Base-by-base conservation (phyloP, 164 flowering plant genomes). In the Magnolia sinica region DNA sequence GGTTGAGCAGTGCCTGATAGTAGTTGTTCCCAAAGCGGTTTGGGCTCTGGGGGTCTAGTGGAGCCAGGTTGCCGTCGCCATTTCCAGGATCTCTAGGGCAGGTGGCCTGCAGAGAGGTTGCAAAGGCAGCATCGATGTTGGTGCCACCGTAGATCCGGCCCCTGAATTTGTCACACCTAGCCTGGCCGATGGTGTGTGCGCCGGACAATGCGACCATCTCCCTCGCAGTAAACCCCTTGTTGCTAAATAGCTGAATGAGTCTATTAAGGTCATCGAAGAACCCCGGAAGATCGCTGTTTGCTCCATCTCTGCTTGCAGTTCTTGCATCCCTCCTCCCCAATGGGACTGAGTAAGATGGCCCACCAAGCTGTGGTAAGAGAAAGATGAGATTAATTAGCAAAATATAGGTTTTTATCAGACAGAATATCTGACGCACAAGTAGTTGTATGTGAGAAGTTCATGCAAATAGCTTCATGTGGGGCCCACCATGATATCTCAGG, bases 141-240 rank as follows among this genome's bases (percentile, higher is more conserved):
- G 79, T 73, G 0, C 77, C 87, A 0, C 45, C 5, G 82, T 85
- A 87, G 61, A 84, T 82, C 49, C 86, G 79, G 72, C 61, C 49
- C 69, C 84, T 77, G 73, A 79, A 88, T 49, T 13, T 8, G 0
- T 1, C 1, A 49, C 89, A 89, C 31, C 70, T 79, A 0, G 87
- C 77, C n/a, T 74, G 79, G 16, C 91, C 89, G 8, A 89, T 68
- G 0, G 88, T 82, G 83, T 87, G 90, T 8, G 84, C 87, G 6
- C 90, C 92, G 4, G 89, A 86, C 22, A 88, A 79, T 1, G 76
- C 89, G 11, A 87, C 89, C 74, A 87, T 81, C 71, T 88, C 89
- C 51, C 77, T 73, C 1, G 52, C 71, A 45, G 18, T 77, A 16
- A 88, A 78, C n/a, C 87, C 88, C 64, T 85, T 77, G 0, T 29